Evolutionary conservation across 1,139 yeast species (phyloP).

Genomic region (Protomyces pachydermus): DNA sequence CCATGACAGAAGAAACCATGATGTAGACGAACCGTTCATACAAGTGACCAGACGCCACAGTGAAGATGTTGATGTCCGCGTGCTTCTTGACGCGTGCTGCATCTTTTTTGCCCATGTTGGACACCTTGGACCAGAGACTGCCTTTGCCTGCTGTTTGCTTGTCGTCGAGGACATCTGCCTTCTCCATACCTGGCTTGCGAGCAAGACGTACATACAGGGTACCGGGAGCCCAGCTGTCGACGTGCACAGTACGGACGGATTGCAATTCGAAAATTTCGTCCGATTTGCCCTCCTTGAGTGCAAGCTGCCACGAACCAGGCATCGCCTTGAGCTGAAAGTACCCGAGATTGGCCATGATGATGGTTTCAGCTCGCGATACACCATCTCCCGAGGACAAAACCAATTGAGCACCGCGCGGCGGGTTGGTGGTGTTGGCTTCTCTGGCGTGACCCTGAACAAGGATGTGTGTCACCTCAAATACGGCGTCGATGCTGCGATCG

Average conservation of each 20-base stretch:
- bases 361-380: slow-evolving; percentile 48
- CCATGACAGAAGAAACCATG: slow-evolving; percentile 73
- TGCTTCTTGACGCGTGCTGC: slow-evolving; percentile 35
- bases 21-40: slow-evolving; percentile 69
- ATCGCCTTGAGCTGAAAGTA: slow-evolving; percentile 66
- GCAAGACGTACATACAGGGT: slow-evolving; percentile 47
- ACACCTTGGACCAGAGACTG: slow-evolving; percentile 9
- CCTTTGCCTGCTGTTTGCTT: slow-evolving; percentile 15
- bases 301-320: slow-evolving; percentile 63
- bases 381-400: slow-evolving; percentile 40
- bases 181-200: slow-evolving; percentile 46
- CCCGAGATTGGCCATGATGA: slow-evolving; percentile 67
- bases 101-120: neutral
- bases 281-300: slow-evolving; percentile 46
- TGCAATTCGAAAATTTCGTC: slow-evolving; percentile 44
- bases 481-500: slow-evolving; percentile 42
- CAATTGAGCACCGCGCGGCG: slow-evolving; percentile 54
- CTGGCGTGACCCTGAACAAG: slow-evolving; percentile 68
- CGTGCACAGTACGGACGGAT: slow-evolving; percentile 26
- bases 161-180: slow-evolving; percentile 39
- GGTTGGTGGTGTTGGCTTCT: slow-evolving; percentile 40
- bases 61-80: slow-evolving; percentile 73
- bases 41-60: slow-evolving; percentile 73
- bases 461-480: slow-evolving; percentile 49
- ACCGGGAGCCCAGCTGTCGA: slow-evolving; percentile 45